Base-by-base conservation (phyloP, 805 yeast genomes). In the Starmerella kuoi region DNA sequence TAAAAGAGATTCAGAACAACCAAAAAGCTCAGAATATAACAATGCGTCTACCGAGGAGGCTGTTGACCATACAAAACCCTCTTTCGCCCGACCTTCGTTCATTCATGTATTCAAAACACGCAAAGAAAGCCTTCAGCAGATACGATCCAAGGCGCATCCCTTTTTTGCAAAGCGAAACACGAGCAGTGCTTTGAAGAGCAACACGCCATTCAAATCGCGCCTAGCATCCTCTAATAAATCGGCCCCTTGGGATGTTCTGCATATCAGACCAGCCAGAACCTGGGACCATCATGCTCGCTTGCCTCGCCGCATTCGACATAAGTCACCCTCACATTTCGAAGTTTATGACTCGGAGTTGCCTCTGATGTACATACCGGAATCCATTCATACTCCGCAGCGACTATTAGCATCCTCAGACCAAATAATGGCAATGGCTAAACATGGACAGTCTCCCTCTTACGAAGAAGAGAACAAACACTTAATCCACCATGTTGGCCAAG, bases 101-200 rank as follows among this genome's bases (percentile, higher is more conserved):
- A 36, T 44, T 3, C 44, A 40, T n/a, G 17, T n/a, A 6, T 35
- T 45, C 5, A 26, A 21, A n/a, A n/a, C 15, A 6, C 15, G 26
- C 4, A 33, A 22, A 18, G 17, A 33, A 7, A 11, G 7, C 5
- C 9, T 33, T 18, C 6, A 6, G 6, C 9, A 12, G 9, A 15
- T 49, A 12, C 41, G 39, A 27, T 47, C 53, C 9, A 35, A 36
- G 15, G 40, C 35, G 11, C 51, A 51, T 19, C 32, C 51, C 6
- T 53, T 53, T 31, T 53, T 53, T 35, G 46, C 48, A 2, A 46
- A 51, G 25, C 46, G 52, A 5, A 27, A 24, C n/a, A 23, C 45
- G 2, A 19, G 47, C 3, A 22, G 21, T 2, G 39, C 45, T 5
- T 22, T 30, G 3, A 34, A 27, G 19, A 27, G 7, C 5, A 19